Percentiles rank a stretch among this genome's conserved stretches.
These are phyloP conservation scores for Acacia pycnantha DNA, from an alignment of 331 rosid genomes.

Conservation along the genomic window DNA sequence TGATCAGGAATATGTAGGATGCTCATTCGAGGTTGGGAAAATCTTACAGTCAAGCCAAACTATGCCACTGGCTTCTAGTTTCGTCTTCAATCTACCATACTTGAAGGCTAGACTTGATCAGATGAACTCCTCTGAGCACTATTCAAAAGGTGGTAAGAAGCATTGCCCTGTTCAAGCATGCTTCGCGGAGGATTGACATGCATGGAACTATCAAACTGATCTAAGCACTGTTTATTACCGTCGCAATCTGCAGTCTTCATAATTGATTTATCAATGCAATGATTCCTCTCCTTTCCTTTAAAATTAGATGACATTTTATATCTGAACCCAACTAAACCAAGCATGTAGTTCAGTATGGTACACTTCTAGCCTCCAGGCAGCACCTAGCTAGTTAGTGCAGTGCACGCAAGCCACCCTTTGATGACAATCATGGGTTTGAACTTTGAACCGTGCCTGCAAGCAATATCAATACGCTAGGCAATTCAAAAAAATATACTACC, in stretches of 20 bases:
- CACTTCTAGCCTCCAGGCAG: too few species aligned
- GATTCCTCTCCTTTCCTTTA: neutral
- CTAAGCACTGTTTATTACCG: neutral
- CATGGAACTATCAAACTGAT: neutral
- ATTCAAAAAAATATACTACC: too few species aligned
- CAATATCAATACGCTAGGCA: too few species aligned
- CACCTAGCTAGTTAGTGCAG: too few species aligned
- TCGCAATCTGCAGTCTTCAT: neutral
- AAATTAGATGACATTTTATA: neutral
- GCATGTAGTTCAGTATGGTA: neutral
- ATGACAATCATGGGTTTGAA: too few species aligned
- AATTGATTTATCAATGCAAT: neutral
- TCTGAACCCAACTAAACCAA: neutral
- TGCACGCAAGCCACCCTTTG: too few species aligned
- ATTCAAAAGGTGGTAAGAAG: neutral
- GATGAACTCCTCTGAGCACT: neutral
- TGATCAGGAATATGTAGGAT: slow-evolving; percentile 1
- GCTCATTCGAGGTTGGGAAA: neutral
- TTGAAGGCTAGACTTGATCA: neutral
- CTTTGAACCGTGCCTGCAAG: too few species aligned
- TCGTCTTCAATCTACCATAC: neutral
- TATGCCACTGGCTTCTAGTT: neutral
- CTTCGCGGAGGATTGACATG: slow-evolving; percentile 39
- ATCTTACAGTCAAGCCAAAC: neutral
- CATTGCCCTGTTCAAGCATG: neutral